Evolutionary conservation across 169 alveolate species (phyloP).

Genomic region (Perkinsus olseni): DNA sequence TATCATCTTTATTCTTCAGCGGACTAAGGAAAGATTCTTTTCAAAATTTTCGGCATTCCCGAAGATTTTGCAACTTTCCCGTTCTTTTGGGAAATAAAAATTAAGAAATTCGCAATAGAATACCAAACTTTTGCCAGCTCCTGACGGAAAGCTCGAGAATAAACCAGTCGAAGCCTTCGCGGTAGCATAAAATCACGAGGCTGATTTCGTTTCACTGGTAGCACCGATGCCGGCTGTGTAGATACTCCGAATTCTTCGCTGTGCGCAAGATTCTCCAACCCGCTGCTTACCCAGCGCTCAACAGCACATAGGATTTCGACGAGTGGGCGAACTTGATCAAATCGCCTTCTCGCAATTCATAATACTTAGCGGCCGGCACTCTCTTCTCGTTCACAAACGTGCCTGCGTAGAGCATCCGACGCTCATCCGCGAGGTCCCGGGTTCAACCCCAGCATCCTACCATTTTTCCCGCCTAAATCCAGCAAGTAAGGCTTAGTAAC

Average conservation of each 20-base stretch:
- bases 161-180: no score
- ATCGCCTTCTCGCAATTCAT: neutral
- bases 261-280: neutral
- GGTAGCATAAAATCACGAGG: no score
- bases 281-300: neutral
- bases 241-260: neutral
- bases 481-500: neutral
- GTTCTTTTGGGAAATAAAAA: neutral
- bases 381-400: neutral
- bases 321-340: neutral
- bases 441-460: neutral
- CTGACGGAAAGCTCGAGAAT: no score
- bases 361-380: neutral
- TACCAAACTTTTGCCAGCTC: neutral
- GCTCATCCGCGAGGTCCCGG: neutral
- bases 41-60: neutral
- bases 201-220: no score
- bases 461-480: neutral
- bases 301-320: neutral
- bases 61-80: neutral
- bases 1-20: neutral
- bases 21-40: neutral
- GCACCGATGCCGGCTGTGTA: no score
- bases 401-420: neutral
- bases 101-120: neutral